These are phyloP conservation scores for Starmerella stellata DNA, from an alignment of 805 yeast species.

Conservation along the genomic window DNA sequence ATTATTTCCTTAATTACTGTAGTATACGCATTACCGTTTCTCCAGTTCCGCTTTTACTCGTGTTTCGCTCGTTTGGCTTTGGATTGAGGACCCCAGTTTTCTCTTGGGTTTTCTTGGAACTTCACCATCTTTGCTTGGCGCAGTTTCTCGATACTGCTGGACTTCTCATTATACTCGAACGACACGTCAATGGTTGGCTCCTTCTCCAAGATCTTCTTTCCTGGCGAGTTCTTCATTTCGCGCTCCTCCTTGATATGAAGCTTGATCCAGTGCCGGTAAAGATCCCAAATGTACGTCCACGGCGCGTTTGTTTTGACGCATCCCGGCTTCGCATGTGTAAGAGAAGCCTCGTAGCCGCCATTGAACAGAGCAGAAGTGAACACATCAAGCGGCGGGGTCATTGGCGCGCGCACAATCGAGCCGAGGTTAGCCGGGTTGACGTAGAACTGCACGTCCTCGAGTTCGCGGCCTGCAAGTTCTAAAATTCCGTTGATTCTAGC, in stretches of 20 bases:
- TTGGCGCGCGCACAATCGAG: conserved; percentile 56
- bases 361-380: conserved; percentile 69
- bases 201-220: conserved; percentile 18
- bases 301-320: conserved; percentile 84
- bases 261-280: conserved; percentile 44
- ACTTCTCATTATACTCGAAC: conserved; percentile 41
- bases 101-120: conserved; percentile 80
- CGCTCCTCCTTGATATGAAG: conserved; percentile 27
- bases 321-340: conserved; percentile 77
- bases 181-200: conserved; percentile 24
- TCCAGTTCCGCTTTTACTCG: conserved; percentile 2
- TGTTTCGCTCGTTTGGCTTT: conserved; percentile 22
- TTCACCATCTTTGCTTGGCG: conserved; percentile 68
- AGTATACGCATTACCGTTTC: too few species aligned
- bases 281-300: conserved; percentile 57
- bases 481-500: conserved; percentile 86
- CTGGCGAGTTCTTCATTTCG: conserved; percentile 23
- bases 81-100: conserved; percentile 95
- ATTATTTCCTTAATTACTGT: too few species aligned
- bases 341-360: conserved; percentile 61
- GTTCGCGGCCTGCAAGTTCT: conserved; percentile 59
- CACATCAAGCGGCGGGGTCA: conserved; percentile 55
- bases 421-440: conserved; percentile 64
- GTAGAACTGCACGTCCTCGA: conserved; percentile 51
- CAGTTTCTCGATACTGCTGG: conserved; percentile 39